Base-by-base conservation (phyloP, 2,329 filamentous ascomycete species). In the Stagonosporopsis tanaceti region DNA sequence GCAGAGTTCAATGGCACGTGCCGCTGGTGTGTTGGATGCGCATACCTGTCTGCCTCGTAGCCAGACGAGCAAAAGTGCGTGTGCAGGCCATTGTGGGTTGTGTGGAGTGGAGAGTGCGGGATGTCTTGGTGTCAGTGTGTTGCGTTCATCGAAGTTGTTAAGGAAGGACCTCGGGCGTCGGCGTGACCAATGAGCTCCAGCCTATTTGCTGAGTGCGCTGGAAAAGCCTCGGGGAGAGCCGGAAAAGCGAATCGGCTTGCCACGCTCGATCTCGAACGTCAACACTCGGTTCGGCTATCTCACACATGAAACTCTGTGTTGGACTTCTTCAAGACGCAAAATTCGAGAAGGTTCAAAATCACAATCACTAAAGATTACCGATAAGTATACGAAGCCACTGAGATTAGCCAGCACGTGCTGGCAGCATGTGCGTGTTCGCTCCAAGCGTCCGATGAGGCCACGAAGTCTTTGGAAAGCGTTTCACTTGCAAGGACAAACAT, bases 41-140 rank as follows among this genome's bases (percentile, higher is more conserved):
- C 73, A 47, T 73, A 76, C 75, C 72, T 66, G 69, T 71, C 67
- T 69, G 72, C 67, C 66, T 67, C 55, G 69, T 65, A 61, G 73
- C 73, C 64, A 77, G 71, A 66, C 75, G 74, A 59, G 72, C 63
- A 61, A 77, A 64, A 53, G 73, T 66, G 70, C 75, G 74, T 60
- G 73, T 69, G 61, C 71, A 70, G 51, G 74, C 74, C 75, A 77
- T 77, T 62, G 67, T 67, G 69, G 53, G 46, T 40, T 51, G 58
- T 64, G 58, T 65, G 60, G 62, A 67, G 67, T 65, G 65, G 65
- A 68, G 64, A 64, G 62, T 64, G 61, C 60, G 63, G 61, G 63
- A 65, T 64, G 65, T 59, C 41, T 48, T 60, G 40, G 48, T 53
- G 60, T 65, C 63, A 65, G 61, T 52, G 59, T 66, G 64, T 60